Base-by-base conservation (phyloP, 192 early-diverging fungal genomes). In the Coemansia sp. region DNA sequence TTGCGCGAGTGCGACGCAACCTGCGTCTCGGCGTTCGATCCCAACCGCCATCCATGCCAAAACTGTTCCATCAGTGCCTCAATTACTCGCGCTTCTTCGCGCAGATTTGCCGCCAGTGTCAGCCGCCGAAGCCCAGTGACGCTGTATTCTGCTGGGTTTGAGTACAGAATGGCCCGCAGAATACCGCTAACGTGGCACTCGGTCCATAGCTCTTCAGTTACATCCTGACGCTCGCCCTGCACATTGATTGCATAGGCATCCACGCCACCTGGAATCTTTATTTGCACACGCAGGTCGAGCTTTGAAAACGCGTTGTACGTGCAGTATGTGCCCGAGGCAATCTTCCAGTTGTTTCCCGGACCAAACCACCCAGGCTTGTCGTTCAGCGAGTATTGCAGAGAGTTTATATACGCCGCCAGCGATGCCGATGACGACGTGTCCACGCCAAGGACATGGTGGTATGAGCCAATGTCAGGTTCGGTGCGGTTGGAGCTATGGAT, bases 281-380 rank as follows among this genome's bases (percentile, higher is more conserved):
- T 94, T 77, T 97, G 93, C n/a, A 99, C 97, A 37, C 97, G 87
- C 42, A 99, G 87, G 81, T 99, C 97, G 7, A 97, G 90, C 19
- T 94, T 86, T 5, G 96, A 95, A 66, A 99, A 99, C 4, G 94
- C 94, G 78, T 99, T 97, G 82, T 92, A 99, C 73, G 94, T 93
- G 82, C 97, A 94, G 80, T 90, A 91, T 1, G 88, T 90, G 20
- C 89, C 90, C 20, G 85, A 86, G 10, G 71, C 72, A 51, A 91
- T 87, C 72, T 89, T 89, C 86, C 77, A 74, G 61, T 59, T 64
- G 48, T 69, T 84, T 47, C 44, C 63, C 69, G 59, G 60, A 11
- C 78, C 78, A 61, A 82, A 82, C 79, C 79, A 82, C 14, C 73
- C 73, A 21, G 57, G 69, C 36, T 61, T 61, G 42, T 74, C 77